These are phyloP conservation scores for Mucor circinelloides DNA, from an alignment of 371 early-diverging fungal genomes.

Conservation along the genomic window DNA sequence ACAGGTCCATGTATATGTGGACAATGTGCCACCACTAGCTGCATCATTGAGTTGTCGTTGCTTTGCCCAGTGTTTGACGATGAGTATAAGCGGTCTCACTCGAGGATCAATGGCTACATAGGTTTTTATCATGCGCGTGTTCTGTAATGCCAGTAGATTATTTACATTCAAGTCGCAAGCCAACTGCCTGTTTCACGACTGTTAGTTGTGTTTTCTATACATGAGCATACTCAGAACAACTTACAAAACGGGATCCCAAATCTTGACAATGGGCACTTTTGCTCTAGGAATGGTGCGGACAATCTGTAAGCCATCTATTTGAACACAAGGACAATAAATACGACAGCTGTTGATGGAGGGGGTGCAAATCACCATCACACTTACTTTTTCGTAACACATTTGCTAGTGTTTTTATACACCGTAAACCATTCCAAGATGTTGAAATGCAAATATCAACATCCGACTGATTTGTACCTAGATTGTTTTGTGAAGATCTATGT, in stretches of 20 bases:
- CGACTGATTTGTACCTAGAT: conserved; percentile 57
- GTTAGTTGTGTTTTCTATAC: neutral
- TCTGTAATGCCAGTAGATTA: conserved; percentile 76
- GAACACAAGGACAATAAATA: neutral
- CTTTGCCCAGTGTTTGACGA: conserved; percentile 84
- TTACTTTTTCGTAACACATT: conserved; percentile 45
- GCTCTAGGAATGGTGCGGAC: conserved; percentile 64
- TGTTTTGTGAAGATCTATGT: conserved; percentile 61
- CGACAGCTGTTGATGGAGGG: too few relatives aligned
- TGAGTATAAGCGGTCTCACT: conserved; percentile 73
- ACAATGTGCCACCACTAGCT: conserved; percentile 90
- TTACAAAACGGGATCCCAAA: conserved; percentile 69
- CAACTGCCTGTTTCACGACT: conserved; percentile 38
- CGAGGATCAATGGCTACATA: conserved; percentile 83
- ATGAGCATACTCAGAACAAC: conserved; percentile 10
- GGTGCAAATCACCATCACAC: neutral
- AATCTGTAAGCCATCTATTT: conserved; percentile 58
- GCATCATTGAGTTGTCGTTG: conserved; percentile 75
- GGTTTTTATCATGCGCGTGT: conserved; percentile 75
- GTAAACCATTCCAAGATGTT: conserved; percentile 56
- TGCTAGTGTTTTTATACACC: conserved; percentile 52
- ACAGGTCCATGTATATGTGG: conserved; percentile 62
- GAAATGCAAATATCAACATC: conserved; percentile 69
- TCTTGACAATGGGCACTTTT: conserved; percentile 69
- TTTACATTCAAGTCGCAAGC: conserved; percentile 88